Conservation (phyloP, 2,329 filamentous ascomycete genomes). For the Verticillium zaregamsianum region DNA sequence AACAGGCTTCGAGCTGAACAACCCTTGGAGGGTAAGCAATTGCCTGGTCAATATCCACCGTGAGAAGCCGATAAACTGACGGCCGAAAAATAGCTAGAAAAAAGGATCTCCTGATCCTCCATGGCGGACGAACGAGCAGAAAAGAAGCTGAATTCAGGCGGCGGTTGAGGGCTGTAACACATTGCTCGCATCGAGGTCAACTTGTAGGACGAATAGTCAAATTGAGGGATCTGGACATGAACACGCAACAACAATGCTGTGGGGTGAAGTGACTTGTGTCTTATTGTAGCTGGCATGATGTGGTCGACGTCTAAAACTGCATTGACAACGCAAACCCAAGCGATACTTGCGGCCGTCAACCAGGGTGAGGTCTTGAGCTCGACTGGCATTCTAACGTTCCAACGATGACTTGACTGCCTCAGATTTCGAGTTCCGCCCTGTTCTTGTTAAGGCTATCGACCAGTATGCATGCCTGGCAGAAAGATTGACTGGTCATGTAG, state of each 20-base stretch:
- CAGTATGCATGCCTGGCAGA: conserved; percentile 91
- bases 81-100: conserved; percentile 41
- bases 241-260: too few relatives aligned
- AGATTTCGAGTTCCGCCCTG: conserved; percentile 53
- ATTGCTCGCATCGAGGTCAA: too few relatives aligned
- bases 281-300: too few relatives aligned
- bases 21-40: conserved; percentile 56
- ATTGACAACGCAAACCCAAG: too few relatives aligned
- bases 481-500: conserved; percentile 89
- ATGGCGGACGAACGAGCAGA: neutral
- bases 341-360: too few relatives aligned
- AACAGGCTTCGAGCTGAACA: conserved; percentile 57
- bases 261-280: too few relatives aligned
- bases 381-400: too few relatives aligned
- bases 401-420: conserved; percentile 7
- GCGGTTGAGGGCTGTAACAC: too few relatives aligned
- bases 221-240: too few relatives aligned
- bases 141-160: neutral
- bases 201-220: too few relatives aligned
- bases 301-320: too few relatives aligned
- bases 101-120: conserved; percentile 39
- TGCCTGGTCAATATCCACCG: neutral
- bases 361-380: too few relatives aligned
- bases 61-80: conserved; percentile 5
- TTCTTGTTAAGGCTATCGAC: conserved; percentile 89